phyloP scores from a whole-genome alignment of 108 stramenopile species.

The Schizochytrium sp. region DNA sequence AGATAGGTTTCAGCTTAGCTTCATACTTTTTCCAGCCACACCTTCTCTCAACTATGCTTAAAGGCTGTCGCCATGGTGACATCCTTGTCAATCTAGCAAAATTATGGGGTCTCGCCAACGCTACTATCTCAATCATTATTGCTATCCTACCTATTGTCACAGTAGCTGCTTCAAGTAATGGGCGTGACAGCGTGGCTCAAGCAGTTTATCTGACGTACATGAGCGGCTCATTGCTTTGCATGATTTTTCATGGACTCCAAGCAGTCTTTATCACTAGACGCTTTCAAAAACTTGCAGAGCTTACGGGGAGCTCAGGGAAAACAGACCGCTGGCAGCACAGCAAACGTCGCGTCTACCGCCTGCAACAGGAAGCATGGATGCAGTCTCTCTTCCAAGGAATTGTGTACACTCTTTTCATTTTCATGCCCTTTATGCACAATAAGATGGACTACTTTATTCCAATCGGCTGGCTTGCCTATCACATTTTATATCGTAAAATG shows the following conservation, averaged over 20 bases:
- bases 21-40: slow-evolving; percentile 32
- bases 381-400: slow-evolving; percentile 5
- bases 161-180: not conserved
- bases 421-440: not conserved
- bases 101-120: not conserved
- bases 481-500: not conserved
- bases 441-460: slow-evolving; percentile 32
- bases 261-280: not conserved
- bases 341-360: not conserved
- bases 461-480: slow-evolving; percentile 30
- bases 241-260: slow-evolving; percentile 6
- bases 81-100: not conserved
- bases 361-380: not conserved
- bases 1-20: slow-evolving; percentile 35
- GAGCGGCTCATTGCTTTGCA: not conserved
- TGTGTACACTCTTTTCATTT: not conserved
- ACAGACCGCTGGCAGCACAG: not conserved
- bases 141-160: not conserved
- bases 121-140: not conserved
- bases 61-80: not conserved
- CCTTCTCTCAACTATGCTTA: slow-evolving; percentile 16
- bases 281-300: not conserved
- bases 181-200: not conserved
- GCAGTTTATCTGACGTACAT: not conserved
- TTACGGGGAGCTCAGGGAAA: not conserved